A percentile compares a stretch with the other conserved stretches of the same genome.
These are phyloP conservation scores for Solanum tarijense DNA, from an alignment of 257 asterid species.

Conservation along the genomic window DNA sequence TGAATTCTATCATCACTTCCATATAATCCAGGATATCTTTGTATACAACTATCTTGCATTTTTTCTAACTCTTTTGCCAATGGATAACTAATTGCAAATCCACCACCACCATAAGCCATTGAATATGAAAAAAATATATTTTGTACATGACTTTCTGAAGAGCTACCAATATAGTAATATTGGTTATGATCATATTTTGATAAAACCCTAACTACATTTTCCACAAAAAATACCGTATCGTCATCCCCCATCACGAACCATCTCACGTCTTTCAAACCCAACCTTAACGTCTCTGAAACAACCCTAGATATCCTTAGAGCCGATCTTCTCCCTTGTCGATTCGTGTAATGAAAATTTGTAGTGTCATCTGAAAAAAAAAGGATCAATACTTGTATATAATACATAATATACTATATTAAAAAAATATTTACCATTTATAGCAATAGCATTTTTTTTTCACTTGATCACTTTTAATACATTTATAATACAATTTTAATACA, in stretches of 20 bases:
- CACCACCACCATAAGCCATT: constrained; percentile 81
- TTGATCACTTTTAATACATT: too few relatives aligned
- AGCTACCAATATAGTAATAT: constrained; percentile 55
- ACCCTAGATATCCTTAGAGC: constrained; percentile 58
- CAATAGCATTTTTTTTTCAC: too few relatives aligned
- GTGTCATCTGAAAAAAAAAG: constrained; percentile 21
- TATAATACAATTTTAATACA: too few relatives aligned
- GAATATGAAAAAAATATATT: constrained; percentile 50
- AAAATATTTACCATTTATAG: too few relatives aligned
- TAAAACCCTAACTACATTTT: constrained; percentile 43
- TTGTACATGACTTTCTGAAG: constrained; percentile 63
- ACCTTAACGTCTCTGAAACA: constrained; percentile 43
- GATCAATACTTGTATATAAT: background rate
- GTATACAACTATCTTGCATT: constrained; percentile 57
- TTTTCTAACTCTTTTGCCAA: constrained; percentile 52
- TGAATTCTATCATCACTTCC: constrained; percentile 68
- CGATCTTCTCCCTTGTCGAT: constrained; percentile 51
- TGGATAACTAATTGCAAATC: constrained; percentile 62
- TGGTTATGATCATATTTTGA: constrained; percentile 52
- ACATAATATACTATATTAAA: too few relatives aligned
- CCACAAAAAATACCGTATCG: constrained; percentile 52
- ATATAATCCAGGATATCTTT: constrained; percentile 58
- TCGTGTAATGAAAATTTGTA: constrained; percentile 26
- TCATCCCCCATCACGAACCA: constrained; percentile 80
- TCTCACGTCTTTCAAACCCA: constrained; percentile 41